A percentile compares a stretch with the other conserved stretches of the same genome.
phyloP scores from a whole-genome alignment of 371 early-diverging fungal species.

The Mucor piriformis region DNA sequence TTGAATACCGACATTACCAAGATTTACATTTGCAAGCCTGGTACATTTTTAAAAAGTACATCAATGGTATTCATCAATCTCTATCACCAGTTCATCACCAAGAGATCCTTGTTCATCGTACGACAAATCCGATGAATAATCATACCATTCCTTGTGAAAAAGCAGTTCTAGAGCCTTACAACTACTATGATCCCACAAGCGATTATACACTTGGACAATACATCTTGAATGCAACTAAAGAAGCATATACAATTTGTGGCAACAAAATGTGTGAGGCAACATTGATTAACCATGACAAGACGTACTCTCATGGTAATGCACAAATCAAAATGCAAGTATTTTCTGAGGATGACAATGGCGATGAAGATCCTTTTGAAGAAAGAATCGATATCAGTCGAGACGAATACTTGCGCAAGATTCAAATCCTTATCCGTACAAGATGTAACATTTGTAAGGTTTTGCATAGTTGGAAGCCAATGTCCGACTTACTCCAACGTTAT shows the following conservation, averaged over 20 bases:
- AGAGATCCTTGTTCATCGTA: conserved; percentile 59
- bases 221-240: conserved; percentile 79
- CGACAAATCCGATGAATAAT: conserved; percentile 29
- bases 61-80: conserved; percentile 51
- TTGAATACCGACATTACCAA: conserved; percentile 52
- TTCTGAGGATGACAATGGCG: conserved; percentile 15
- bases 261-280: conserved; percentile 73
- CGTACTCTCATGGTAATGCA: conserved; percentile 83
- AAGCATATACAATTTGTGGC: conserved; percentile 66
- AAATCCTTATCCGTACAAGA: conserved; percentile 82
- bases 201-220: conserved; percentile 90
- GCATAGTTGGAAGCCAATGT: conserved; percentile 58
- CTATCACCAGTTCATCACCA: conserved; percentile 75
- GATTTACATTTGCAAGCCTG: conserved; percentile 55
- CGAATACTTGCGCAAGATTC: conserved; percentile 26
- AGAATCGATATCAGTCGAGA: conserved; percentile 25
- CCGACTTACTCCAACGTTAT: conserved; percentile 85
- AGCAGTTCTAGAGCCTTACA: conserved; percentile 74
- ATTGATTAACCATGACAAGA: conserved; percentile 76
- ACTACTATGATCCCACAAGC: conserved; percentile 75
- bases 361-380: conserved; percentile 26
- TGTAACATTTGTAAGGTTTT: conserved; percentile 69
- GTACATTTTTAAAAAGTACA: conserved; percentile 54
- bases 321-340: conserved; percentile 69
- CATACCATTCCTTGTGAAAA: conserved; percentile 70